Base-by-base conservation (phyloP, 2,329 filamentous ascomycete species). In the Ampelomyces quisqualis region DNA sequence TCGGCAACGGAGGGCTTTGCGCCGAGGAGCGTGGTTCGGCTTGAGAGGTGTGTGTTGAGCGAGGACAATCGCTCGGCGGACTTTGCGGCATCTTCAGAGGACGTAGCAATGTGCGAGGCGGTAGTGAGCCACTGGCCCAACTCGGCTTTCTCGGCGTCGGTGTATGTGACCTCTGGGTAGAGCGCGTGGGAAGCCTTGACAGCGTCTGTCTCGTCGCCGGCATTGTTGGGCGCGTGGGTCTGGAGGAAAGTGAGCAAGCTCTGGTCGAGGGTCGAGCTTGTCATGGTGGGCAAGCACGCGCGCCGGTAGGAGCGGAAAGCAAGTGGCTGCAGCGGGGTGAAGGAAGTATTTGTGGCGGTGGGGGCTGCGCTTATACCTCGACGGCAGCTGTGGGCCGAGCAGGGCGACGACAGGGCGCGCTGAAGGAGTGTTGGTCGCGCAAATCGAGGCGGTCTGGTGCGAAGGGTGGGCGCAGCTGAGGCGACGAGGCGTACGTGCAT, bases 1-100 rank as follows among this genome's bases (percentile, higher is more conserved):
- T 96, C 90, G 49, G 89, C 90, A 65, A 86, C 81, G 57, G 88
- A 94, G 38, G 90, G 89, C 76, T 96, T 96, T 67, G 79, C 79
- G 59, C 91, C 91, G 47, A 97, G 83, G 26, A 96, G 76, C 27
- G 90, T 96, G 45, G 90, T 94, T 56, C 89, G 88, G 54, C 85
- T 87, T 43, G 88, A 85, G 48, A 97, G 84, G 73, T 95, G 89
- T 43, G 80, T 78, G 77, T 97, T 95, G 58, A 97, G 80, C 40
- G 84, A 81, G 43, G 84, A 80, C 50, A 96, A 80, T 47, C 90
- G 84, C 50, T 82, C 77, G 20, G 80, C 70, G 8, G 74, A 69
- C 48, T 80, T 78, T 10, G 72, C 67, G 35, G 76, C 71, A 49
- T 86, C 80, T 58, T 82, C 77, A 44, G 79, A 43, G 21, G 77